Conservation (phyloP, 2,329 filamentous ascomycete species). For the Mariannaea sp. region DNA sequence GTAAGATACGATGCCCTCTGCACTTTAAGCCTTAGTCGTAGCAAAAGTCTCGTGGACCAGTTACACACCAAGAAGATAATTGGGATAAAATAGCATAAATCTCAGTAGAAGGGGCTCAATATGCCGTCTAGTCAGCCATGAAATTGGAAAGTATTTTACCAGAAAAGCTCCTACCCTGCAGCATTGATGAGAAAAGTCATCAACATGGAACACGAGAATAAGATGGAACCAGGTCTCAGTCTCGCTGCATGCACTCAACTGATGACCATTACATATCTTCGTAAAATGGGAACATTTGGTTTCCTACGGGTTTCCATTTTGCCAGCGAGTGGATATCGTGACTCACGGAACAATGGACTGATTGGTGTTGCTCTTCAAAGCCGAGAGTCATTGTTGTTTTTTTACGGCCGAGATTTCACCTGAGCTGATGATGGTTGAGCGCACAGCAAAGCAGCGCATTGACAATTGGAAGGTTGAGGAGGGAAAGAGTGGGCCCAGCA, state of each 20-base stretch:
- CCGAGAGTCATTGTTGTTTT: constrained; percentile 14
- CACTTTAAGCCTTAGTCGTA: too few species aligned
- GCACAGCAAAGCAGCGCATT: constrained; percentile 25
- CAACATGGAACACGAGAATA: constrained; percentile 3
- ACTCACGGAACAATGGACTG: constrained; percentile 17
- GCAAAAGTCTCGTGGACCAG: too few species aligned
- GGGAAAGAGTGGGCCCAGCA: constrained; percentile 23
- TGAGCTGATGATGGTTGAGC: constrained; percentile 20
- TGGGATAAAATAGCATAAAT: too few species aligned
- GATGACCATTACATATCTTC: neutral
- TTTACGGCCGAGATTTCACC: constrained; percentile 11
- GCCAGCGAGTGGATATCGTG: constrained; percentile 7
- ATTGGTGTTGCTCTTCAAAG: constrained; percentile 14
- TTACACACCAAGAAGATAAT: too few species aligned
- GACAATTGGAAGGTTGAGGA: constrained; percentile 24
- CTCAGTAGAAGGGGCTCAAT: too few species aligned
- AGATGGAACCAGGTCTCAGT: neutral
- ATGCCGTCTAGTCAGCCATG: too few species aligned
- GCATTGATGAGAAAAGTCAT: too few species aligned
- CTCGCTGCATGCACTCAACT: neutral
- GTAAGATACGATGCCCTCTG: too few species aligned
- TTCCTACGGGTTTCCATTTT: neutral
- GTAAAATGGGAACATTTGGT: constrained; percentile 6
- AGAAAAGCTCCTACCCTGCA: too few species aligned
- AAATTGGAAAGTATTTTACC: too few species aligned